A percentile compares a stretch with the other conserved stretches of the same genome.
Evolutionary conservation across 1,139 yeast genomes (phyloP).

Genomic region (Taphrina populina): DNA sequence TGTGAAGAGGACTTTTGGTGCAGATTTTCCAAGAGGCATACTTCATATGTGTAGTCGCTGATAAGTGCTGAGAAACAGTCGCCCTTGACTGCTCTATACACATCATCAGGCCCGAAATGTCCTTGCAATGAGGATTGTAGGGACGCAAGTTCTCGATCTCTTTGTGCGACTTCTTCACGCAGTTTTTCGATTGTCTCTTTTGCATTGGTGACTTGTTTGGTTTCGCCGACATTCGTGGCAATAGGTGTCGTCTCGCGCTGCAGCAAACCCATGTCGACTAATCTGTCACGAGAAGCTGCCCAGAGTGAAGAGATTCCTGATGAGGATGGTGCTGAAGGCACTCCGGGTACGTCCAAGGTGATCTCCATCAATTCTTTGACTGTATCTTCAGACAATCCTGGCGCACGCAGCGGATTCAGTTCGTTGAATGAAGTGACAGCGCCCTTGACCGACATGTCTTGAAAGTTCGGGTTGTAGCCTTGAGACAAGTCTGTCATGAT

Average conservation of each 20-base stretch:
- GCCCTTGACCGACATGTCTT: constrained; percentile 79
- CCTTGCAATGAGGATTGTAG: constrained; percentile 29
- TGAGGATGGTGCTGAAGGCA: neutral
- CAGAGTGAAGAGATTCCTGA: constrained; percentile 1
- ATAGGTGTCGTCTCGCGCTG: constrained; percentile 5
- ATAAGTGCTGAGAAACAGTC: constrained; percentile 53
- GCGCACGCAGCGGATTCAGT: constrained; percentile 1
- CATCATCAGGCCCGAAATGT: constrained; percentile 58
- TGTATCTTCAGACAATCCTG: neutral
- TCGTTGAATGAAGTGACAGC: constrained; percentile 62
- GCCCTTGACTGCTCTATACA: constrained; percentile 59
- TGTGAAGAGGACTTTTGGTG: constrained; percentile 52
- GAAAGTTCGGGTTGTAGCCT: constrained; percentile 83
- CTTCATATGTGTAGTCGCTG: constrained; percentile 70
- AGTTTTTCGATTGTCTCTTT: neutral
- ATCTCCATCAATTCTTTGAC: neutral
- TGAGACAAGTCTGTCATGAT: constrained; percentile 53
- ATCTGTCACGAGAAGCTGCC: neutral
- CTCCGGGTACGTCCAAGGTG: neutral
- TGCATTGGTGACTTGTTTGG: constrained; percentile 8
- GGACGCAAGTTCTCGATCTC: constrained; percentile 32
- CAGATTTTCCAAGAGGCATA: constrained; percentile 60
- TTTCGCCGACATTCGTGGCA: constrained; percentile 3
- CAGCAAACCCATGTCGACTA: constrained; percentile 2
- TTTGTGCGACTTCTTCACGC: neutral